A percentile compares a stretch with the other conserved stretches of the same genome.
Conservation (phyloP, 352 stramenopile genomes). For the Globisporangium alternatum region DNA sequence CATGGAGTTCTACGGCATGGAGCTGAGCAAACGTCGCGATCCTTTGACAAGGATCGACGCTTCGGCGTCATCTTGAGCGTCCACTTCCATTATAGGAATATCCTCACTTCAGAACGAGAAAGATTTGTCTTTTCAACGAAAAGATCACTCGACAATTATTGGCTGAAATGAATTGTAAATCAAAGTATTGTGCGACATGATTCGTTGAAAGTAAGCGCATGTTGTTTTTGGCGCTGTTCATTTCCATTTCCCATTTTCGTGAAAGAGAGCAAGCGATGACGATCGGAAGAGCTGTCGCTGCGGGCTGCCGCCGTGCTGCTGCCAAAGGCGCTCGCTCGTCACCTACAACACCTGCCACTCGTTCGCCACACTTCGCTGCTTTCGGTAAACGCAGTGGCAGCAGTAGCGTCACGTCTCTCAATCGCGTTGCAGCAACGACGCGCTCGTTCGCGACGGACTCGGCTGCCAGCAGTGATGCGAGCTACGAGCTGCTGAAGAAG, state of each 20-base stretch:
- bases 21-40: no score
- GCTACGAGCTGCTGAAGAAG: constrained; percentile 48
- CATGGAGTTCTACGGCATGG: no score
- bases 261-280: background rate
- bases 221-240: background rate
- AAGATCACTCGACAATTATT: background rate
- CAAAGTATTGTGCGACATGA: background rate
- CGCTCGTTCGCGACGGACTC: constrained; percentile 10
- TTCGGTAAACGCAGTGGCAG: background rate
- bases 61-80: no score
- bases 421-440: background rate
- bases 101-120: background rate
- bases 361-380: no score
- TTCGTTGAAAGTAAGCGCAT: background rate
- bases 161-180: background rate
- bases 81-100: background rate
- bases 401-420: background rate
- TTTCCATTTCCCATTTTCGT: background rate
- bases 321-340: background rate
- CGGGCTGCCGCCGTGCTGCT: background rate
- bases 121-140: background rate
- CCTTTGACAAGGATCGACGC: no score
- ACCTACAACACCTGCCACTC: background rate
- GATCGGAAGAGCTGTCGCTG: background rate
- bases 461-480: background rate